Evolutionary conservation across 257 asterid genomes (phyloP).

Genomic region (Paulownia fortunei): DNA sequence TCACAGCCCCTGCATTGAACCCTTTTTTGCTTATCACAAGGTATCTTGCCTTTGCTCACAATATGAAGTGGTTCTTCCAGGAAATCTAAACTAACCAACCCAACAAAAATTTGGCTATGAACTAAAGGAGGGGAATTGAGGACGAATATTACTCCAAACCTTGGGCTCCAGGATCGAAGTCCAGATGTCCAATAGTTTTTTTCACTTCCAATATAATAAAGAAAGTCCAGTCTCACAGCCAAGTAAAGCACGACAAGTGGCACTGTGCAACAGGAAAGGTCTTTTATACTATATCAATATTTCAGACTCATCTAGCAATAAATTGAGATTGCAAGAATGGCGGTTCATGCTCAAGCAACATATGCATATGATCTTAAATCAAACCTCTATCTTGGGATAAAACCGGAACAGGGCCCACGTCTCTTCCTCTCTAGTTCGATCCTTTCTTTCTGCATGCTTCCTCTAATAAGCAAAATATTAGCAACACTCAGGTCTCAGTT

Average conservation of each 20-base stretch:
- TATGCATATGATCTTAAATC: constrained; percentile 31
- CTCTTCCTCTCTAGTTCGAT: constrained; percentile 89
- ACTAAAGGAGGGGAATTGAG: constrained; percentile 1
- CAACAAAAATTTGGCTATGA: not conserved
- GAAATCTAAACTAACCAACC: not conserved
- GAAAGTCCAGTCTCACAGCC: not conserved
- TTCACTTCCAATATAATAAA: not conserved
- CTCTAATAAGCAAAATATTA: constrained; percentile 59
- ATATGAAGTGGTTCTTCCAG: not conserved
- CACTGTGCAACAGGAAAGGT: not conserved
- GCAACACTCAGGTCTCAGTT: constrained; percentile 43
- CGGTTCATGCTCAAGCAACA: constrained; percentile 29
- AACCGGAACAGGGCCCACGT: constrained; percentile 88
- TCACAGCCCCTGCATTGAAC: not conserved
- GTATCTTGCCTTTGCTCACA: not conserved
- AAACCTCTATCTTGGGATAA: constrained; percentile 92
- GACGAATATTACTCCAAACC: not conserved
- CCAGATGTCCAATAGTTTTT: not conserved
- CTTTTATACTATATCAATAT: not conserved
- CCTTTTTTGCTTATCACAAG: not conserved
- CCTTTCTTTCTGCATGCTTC: constrained; percentile 86
- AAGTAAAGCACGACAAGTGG: not conserved
- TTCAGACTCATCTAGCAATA: not conserved
- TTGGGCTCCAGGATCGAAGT: not conserved
- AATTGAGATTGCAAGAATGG: constrained; percentile 5